phyloP scores from a whole-genome alignment of 192 early-diverging fungal genomes.

The Phlyctochytrium planicorne region DNA sequence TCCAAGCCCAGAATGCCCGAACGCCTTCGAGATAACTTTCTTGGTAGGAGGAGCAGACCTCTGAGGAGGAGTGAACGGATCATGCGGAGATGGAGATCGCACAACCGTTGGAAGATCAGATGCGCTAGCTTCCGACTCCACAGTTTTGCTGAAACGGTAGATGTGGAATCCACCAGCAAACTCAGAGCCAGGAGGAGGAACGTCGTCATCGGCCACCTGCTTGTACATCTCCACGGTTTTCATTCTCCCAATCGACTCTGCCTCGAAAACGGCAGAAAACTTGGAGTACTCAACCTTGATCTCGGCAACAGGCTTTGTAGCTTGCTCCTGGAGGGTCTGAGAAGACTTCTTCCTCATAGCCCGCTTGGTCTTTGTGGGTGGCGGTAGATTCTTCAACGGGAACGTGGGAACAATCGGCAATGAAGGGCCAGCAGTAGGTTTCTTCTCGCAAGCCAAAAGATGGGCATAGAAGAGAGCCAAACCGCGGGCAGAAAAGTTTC shows the following conservation, averaged over 20 bases:
- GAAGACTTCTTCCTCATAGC: not conserved
- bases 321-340: not conserved
- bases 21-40: not conserved
- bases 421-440: not conserved
- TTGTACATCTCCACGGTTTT: too few species aligned
- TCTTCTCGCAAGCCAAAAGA: not conserved
- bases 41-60: not conserved
- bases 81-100: not conserved
- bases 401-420: not conserved
- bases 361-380: not conserved
- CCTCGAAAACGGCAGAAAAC: not conserved
- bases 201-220: too few species aligned
- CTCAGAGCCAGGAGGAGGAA: not conserved
- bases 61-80: not conserved
- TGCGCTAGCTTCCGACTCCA: not conserved
- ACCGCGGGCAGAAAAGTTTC: constrained; percentile 29
- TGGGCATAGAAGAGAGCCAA: constrained; percentile 17
- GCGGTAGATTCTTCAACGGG: not conserved
- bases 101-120: not conserved
- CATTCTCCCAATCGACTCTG: not conserved
- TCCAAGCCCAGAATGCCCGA: constrained; percentile 33
- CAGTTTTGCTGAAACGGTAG: not conserved
- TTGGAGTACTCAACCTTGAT: constrained; percentile 1
- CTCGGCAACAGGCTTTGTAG: not conserved
- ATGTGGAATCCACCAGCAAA: not conserved